Conservation (phyloP, 768 basidiomycete species). For the Phylloporus sp. region DNA sequence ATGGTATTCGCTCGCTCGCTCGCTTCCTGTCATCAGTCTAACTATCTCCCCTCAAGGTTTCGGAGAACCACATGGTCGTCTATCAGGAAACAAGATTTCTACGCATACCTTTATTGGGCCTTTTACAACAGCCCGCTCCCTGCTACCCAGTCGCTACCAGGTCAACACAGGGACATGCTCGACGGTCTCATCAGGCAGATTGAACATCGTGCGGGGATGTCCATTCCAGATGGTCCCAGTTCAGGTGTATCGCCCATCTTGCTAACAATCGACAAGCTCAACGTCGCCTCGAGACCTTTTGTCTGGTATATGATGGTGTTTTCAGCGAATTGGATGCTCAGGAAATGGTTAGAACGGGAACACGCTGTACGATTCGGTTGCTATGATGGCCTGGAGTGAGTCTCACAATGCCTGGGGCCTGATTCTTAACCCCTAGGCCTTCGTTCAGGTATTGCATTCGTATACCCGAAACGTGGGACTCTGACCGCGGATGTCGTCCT, state of each 20-base stretch:
- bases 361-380: constrained; percentile 42
- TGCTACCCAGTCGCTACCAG: constrained; percentile 41
- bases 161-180: constrained; percentile 45
- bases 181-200: constrained; percentile 56
- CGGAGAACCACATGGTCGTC: constrained; percentile 67
- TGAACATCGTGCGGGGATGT: constrained; percentile 66
- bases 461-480: constrained; percentile 62
- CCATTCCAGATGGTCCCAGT: constrained; percentile 57
- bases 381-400: constrained; percentile 68
- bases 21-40: neutral
- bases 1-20: constrained; percentile 30
- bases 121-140: constrained; percentile 69
- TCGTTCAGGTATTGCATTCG: constrained; percentile 64
- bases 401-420: constrained; percentile 3
- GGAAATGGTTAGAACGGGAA: constrained; percentile 37
- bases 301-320: constrained; percentile 54
- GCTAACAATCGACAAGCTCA: constrained; percentile 74
- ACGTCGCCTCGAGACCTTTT: constrained; percentile 63
- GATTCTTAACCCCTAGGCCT: neutral
- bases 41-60: constrained; percentile 46
- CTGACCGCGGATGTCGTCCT: constrained; percentile 54
- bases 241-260: constrained; percentile 50
- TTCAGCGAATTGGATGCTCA: constrained; percentile 44
- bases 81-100: constrained; percentile 57
- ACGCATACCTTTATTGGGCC: constrained; percentile 79